Conservation (phyloP, 805 yeast genomes). For the Barnettozyma sucrosica region DNA sequence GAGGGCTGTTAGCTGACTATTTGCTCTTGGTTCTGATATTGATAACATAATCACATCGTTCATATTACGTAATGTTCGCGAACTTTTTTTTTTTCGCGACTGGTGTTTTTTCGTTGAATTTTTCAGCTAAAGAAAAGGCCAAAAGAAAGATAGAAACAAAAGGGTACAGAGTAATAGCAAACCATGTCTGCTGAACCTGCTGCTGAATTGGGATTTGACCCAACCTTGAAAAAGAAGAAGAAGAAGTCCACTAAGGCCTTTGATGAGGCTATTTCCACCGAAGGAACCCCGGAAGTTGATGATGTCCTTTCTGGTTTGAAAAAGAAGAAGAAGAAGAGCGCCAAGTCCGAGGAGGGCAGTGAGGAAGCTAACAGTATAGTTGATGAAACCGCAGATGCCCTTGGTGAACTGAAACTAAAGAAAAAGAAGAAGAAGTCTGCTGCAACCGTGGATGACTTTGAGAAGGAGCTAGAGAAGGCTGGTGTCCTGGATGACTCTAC, state of each 20-base stretch:
- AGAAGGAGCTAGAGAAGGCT: conserved; percentile 82
- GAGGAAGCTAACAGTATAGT: conserved; percentile 32
- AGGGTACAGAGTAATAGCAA: neutral
- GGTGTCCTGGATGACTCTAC: conserved; percentile 51
- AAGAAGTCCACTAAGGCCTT: conserved; percentile 48
- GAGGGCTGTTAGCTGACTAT: too few species aligned
- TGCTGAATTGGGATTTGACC: conserved; percentile 58
- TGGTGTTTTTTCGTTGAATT: conserved; percentile 1
- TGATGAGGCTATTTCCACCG: conserved; percentile 33
- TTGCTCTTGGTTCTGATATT: neutral
- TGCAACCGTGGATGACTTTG: conserved; percentile 68
- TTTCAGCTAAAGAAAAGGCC: neutral
- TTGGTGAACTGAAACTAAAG: conserved; percentile 68
- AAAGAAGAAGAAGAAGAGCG: conserved; percentile 77
- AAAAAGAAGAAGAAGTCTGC: conserved; percentile 70
- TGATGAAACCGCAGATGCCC: conserved; percentile 50
- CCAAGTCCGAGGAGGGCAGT: conserved; percentile 27
- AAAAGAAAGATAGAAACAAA: neutral
- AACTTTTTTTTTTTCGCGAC: neutral
- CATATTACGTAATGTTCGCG: neutral
- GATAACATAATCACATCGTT: neutral
- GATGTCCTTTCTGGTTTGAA: conserved; percentile 76
- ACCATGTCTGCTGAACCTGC: conserved; percentile 21
- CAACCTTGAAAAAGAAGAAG: conserved; percentile 74
- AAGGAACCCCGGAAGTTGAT: conserved; percentile 40